Percentiles rank a stretch among this genome's conserved stretches.
Evolutionary conservation across 345 rosid species (phyloP).

Genomic region (Eucalyptus fibrosa): DNA sequence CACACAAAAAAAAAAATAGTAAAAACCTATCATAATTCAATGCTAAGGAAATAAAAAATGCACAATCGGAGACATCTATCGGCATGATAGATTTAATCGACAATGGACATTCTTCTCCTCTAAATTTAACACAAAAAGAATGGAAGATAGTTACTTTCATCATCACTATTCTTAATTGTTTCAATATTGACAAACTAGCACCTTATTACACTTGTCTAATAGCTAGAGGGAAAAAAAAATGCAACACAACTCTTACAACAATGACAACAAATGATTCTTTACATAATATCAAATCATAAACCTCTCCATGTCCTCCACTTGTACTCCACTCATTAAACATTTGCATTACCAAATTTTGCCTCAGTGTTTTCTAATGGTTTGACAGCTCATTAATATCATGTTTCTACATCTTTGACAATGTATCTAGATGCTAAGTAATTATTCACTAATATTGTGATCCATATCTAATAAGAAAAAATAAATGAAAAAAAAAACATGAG

Average conservation of each 20-base stretch:
- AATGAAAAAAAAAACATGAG: not conserved
- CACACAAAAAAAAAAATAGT: not conserved
- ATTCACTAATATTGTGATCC: not conserved
- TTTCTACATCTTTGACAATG: not conserved
- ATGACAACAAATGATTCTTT: not conserved
- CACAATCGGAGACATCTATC: not conserved
- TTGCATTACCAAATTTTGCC: not conserved
- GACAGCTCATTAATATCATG: not conserved
- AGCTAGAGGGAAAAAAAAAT: not conserved
- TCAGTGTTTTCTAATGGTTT: not conserved
- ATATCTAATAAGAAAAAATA: not conserved
- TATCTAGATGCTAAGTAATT: not conserved
- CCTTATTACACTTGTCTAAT: not conserved
- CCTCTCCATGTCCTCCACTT: not conserved
- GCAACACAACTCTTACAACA: not conserved
- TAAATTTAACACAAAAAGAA: not conserved
- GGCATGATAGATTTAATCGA: not conserved
- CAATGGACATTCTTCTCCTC: not conserved
- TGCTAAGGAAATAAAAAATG: not conserved
- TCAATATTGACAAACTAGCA: not conserved
- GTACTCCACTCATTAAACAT: not conserved
- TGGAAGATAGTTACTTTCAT: not conserved
- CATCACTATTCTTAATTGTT: not conserved
- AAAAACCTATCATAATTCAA: not conserved
- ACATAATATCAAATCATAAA: not conserved